Conservation (phyloP, 164 flowering plant species). For the Liquidambar formosana region DNA sequence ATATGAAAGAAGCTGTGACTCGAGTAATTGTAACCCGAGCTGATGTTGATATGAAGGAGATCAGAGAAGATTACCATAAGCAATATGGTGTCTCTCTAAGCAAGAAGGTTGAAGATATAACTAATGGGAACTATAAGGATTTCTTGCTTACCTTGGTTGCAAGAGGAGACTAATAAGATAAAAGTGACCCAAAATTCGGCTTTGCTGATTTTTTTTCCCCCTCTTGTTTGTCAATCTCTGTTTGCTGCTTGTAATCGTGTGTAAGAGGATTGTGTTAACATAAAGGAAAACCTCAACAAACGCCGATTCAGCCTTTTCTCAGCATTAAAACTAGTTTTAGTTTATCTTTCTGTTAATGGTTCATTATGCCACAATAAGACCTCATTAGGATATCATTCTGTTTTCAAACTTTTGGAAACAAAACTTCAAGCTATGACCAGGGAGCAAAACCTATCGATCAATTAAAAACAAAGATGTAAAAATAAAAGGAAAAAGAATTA, state of each 20-base stretch:
- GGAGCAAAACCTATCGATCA: too few species aligned
- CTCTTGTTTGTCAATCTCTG: neutral
- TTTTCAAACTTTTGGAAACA: too few species aligned
- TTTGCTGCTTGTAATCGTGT: neutral
- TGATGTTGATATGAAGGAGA: conserved; percentile 56
- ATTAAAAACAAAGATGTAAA: too few species aligned
- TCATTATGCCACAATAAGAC: too few species aligned
- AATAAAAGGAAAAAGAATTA: too few species aligned
- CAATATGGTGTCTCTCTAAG: conserved; percentile 42
- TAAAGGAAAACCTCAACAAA: neutral
- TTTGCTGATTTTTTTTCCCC: neutral
- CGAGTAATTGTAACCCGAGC: conserved; percentile 70
- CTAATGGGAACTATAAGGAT: conserved; percentile 67
- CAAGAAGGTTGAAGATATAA: conserved; percentile 44
- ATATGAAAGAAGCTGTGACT: conserved; percentile 53
- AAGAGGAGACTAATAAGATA: conserved; percentile 30
- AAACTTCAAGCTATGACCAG: too few species aligned
- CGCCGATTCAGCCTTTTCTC: too few species aligned
- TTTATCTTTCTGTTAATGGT: too few species aligned
- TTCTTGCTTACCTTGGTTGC: conserved; percentile 64
- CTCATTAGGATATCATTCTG: too few species aligned
- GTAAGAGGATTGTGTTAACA: conserved; percentile 3
- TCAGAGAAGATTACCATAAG: conserved; percentile 48
- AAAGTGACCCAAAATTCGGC: neutral
- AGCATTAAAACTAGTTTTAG: too few species aligned